phyloP scores from a whole-genome alignment of 1,284 basidiomycete species.

The Trametes pubescens region DNA sequence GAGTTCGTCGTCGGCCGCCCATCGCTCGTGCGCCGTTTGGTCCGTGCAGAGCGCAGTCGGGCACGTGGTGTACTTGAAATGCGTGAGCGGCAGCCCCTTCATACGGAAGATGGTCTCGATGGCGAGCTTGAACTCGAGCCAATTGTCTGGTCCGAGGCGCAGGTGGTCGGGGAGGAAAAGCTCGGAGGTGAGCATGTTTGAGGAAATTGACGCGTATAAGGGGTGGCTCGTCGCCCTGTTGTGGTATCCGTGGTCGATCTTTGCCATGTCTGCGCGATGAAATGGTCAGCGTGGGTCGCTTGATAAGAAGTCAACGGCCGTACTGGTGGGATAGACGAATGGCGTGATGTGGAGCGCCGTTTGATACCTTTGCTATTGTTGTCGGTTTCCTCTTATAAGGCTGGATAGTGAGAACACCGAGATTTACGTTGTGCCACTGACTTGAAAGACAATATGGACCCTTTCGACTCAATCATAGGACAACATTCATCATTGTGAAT shows the following conservation, averaged over 20 bases:
- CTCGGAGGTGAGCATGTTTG: slow-evolving; percentile 5
- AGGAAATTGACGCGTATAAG: neutral
- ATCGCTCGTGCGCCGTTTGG: slow-evolving; percentile 6
- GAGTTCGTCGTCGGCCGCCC: slow-evolving; percentile 26
- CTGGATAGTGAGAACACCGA: neutral
- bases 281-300: neutral
- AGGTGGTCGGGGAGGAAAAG: slow-evolving; percentile 23
- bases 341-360: neutral
- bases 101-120: slow-evolving; percentile 24
- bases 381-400: neutral
- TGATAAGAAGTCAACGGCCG: too few relatives aligned
- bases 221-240: slow-evolving; percentile 8
- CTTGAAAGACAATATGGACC: neutral
- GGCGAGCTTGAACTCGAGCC: slow-evolving; percentile 28
- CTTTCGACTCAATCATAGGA: too few relatives aligned
- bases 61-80: slow-evolving; percentile 13
- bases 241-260: neutral
- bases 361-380: neutral
- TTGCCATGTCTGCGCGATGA: neutral
- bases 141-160: slow-evolving; percentile 22
- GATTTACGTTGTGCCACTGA: neutral
- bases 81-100: slow-evolving; percentile 19
- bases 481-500: too few relatives aligned
- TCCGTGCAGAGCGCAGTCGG: neutral
- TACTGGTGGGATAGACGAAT: too few relatives aligned